phyloP scores from a whole-genome alignment of 768 basidiomycete genomes.

The Lactarius sp. region DNA sequence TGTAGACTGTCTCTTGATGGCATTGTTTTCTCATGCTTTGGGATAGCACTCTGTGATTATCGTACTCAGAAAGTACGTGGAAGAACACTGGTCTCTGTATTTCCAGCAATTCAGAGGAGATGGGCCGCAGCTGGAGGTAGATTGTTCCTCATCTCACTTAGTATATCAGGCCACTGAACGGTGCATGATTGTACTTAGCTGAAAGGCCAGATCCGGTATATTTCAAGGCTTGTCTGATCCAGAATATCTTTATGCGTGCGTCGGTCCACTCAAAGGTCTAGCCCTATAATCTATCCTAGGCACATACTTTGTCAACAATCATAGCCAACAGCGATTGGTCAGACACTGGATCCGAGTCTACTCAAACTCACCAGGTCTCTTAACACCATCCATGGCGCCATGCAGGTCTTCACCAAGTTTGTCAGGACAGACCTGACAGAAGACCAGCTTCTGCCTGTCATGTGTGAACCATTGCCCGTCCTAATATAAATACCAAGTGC shows the following conservation, averaged over 20 bases:
- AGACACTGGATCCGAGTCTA: conserved; percentile 84
- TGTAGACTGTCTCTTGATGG: conserved; percentile 43
- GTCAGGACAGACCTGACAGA: conserved; percentile 86
- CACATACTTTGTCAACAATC: conserved; percentile 71
- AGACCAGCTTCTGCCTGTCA: conserved; percentile 88
- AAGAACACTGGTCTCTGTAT: conserved; percentile 85
- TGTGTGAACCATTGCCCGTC: conserved; percentile 84
- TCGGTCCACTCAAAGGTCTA: conserved; percentile 13
- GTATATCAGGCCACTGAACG: conserved; percentile 14
- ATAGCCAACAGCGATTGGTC: conserved; percentile 95
- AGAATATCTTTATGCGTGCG: conserved; percentile 67
- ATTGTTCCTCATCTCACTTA: conserved; percentile 6
- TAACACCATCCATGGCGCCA: conserved; percentile 85
- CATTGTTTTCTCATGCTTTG: conserved; percentile 23
- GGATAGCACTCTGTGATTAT: conserved; percentile 81
- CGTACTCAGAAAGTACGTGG: conserved; percentile 80
- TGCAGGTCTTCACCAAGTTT: conserved; percentile 95
- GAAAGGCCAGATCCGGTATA: conserved; percentile 72
- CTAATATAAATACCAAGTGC: conserved; percentile 76
- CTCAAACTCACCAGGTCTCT: conserved; percentile 66
- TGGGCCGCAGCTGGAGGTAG: conserved; percentile 67
- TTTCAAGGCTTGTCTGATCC: conserved; percentile 83
- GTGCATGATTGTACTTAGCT: conserved; percentile 41
- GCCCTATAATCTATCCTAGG: conserved; percentile 41
- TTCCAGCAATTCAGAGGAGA: conserved; percentile 74